phyloP scores from a whole-genome alignment of 2,329 filamentous ascomycete genomes.

The Purpureocillium takamizusanense region DNA sequence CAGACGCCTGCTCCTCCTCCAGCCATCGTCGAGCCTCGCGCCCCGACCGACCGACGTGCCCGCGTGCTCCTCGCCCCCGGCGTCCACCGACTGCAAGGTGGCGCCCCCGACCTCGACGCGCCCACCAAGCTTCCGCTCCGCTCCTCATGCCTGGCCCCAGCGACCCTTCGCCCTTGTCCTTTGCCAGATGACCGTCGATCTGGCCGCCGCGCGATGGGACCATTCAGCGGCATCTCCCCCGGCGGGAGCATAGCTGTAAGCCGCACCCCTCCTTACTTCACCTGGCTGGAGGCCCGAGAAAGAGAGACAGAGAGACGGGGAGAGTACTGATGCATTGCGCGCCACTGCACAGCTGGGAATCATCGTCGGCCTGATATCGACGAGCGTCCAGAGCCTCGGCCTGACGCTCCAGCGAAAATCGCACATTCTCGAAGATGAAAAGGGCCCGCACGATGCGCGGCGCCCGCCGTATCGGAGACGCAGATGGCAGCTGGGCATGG shows the following conservation, averaged over 20 bases:
- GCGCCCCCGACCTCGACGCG: background rate
- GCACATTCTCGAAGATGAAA: conserved; percentile 95
- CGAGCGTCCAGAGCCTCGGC: conserved; percentile 88
- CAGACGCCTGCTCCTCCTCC: background rate
- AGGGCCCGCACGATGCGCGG: conserved; percentile 66
- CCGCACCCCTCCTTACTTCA: conserved; percentile 6
- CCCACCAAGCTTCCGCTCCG: too few species aligned
- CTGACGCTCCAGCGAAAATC: conserved; percentile 96
- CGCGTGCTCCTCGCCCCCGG: too few species aligned
- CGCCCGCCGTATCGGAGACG: conserved; percentile 82
- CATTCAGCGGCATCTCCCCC: conserved; percentile 67
- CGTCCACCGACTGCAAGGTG: too few species aligned
- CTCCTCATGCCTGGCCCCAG: conserved; percentile 16
- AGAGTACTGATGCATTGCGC: conserved; percentile 13
- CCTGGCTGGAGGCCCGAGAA: too few species aligned
- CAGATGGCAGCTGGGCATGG: conserved; percentile 95
- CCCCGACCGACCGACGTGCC: too few species aligned
- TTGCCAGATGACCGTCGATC: conserved; percentile 38
- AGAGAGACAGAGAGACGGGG: conserved; percentile 3
- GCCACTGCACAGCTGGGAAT: conserved; percentile 72
- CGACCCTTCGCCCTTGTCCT: conserved; percentile 4
- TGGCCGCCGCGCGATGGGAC: conserved; percentile 50
- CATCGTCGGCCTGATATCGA: conserved; percentile 84
- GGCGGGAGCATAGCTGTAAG: conserved; percentile 69
- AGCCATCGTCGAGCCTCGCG: background rate